Base-by-base conservation (phyloP, 2,329 filamentous ascomycete genomes). In the Trichoderma sp. region DNA sequence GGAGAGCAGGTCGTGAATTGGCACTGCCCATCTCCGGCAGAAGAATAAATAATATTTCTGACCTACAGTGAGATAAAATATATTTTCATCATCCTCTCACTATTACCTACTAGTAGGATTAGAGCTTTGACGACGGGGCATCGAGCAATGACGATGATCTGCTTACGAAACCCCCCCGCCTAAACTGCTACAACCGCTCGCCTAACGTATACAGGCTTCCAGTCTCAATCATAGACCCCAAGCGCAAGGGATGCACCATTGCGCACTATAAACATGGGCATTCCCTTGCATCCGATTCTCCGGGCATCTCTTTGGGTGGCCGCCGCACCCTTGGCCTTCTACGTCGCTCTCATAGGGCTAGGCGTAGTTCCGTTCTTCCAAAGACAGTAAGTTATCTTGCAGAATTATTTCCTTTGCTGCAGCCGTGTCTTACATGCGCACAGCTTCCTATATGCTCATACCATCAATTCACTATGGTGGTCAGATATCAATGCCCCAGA, bases 381-480 rank as follows among this genome's bases (percentile, higher is more conserved):
- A 78, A 85, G 91, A 81, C 89, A 94, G 94, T 97, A 84, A 81
- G 89, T 75, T 2, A 14, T 13, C 14, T 30, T 66, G 16, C 54
- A 39, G 24, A 13, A 16, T 46, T 18, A 21, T 28, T 10, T 28
- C 14, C 51, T 14, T 60, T 21, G 13, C 16, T 26, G 14, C 11
- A 46, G 55, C 21, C 16, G 16, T 28, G 49, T 68, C 70, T 76
- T 54, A 76, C 68, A 39, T 34, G 7, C 5, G 13, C 2, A 60
- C 73, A 96, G 94, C 76, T 90, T 91, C 28, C 79, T 97, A 6
- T 99, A 98, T 77, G 89, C 91, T 32, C 91, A 98, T 79, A 91
- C 91, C 71, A 78, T 97, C 73, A 90, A 93, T 71, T 90, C 90
- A 3, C 83, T 87, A 3, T 88, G 86, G 77, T 94, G 89, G 86